Conservation (phyloP, 345 rosid genomes). For the Populus simonii region DNA sequence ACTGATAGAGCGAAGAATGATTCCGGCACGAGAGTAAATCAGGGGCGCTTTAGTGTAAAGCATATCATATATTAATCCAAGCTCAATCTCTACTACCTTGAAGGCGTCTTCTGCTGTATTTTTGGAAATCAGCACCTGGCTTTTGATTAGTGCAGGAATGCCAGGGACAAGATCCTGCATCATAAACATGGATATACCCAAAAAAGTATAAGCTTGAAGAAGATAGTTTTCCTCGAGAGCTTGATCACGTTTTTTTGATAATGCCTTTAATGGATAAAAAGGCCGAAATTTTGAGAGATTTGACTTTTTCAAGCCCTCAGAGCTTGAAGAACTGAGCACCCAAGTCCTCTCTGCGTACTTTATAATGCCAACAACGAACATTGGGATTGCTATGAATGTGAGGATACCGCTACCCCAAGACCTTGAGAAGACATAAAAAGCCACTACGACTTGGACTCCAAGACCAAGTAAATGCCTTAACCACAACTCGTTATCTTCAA, state of each 20-base stretch:
- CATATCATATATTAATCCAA: too few species aligned
- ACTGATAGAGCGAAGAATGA: constrained; percentile 7
- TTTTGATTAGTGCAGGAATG: not conserved
- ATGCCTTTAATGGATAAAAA: not conserved
- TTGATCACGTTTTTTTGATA: not conserved
- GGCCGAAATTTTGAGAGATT: fast-evolving
- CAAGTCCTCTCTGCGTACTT: not conserved
- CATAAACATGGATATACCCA: not conserved
- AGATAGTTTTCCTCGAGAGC: not conserved
- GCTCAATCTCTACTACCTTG: too few species aligned
- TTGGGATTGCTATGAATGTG: not conserved
- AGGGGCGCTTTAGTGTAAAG: too few species aligned
- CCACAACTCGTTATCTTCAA: constrained; percentile 1
- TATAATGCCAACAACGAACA: not conserved
- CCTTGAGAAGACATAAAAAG: not conserved
- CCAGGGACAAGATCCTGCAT: not conserved
- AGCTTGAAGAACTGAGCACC: not conserved
- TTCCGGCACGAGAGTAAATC: constrained; percentile 7
- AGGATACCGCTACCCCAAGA: not conserved
- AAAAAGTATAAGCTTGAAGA: not conserved
- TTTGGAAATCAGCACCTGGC: not conserved
- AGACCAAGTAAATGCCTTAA: not conserved
- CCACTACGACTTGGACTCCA: not conserved
- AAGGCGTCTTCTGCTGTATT: too few species aligned
- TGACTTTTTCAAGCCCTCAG: not conserved